A percentile compares a stretch with the other conserved stretches of the same genome.
phyloP scores from a whole-genome alignment of 345 rosid species.

The Murraya koenigii region DNA sequence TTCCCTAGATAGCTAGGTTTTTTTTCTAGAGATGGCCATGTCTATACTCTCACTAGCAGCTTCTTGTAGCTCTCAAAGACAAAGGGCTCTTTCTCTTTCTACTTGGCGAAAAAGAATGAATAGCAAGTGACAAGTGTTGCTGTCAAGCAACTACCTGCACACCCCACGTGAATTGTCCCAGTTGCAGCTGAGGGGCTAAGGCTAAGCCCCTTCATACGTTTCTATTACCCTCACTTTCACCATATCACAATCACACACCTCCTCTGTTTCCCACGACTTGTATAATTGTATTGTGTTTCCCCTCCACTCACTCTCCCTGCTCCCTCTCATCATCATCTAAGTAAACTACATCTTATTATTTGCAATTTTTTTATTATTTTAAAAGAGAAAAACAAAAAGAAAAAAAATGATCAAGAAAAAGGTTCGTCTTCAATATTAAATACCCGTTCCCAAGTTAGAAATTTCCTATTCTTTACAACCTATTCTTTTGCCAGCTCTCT shows the following conservation, averaged over 20 bases:
- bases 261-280: conserved; percentile 16
- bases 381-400: background rate
- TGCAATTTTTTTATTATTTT: background rate
- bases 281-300: background rate
- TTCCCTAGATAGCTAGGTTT: conserved; percentile 19
- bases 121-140: conserved; percentile 28
- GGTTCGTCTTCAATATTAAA: conserved; percentile 1
- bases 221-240: conserved; percentile 20
- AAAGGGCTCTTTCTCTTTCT: conserved; percentile 8
- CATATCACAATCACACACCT: conserved; percentile 12
- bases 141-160: conserved; percentile 34
- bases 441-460: background rate
- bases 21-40: conserved; percentile 31
- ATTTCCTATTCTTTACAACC: background rate
- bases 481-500: conserved; percentile 3
- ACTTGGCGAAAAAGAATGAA: conserved; percentile 2
- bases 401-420: no score
- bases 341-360: background rate
- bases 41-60: conserved; percentile 10
- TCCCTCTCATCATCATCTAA: background rate
- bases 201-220: conserved; percentile 1
- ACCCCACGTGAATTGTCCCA: conserved; percentile 47
- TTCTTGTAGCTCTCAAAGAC: background rate
- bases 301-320: conserved; percentile 12
- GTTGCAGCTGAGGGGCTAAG: background rate